Percentiles rank a stretch among this genome's conserved stretches.
These are phyloP conservation scores for Nicotiana benthamiana DNA, from an alignment of 257 asterid genomes.

Conservation along the genomic window DNA sequence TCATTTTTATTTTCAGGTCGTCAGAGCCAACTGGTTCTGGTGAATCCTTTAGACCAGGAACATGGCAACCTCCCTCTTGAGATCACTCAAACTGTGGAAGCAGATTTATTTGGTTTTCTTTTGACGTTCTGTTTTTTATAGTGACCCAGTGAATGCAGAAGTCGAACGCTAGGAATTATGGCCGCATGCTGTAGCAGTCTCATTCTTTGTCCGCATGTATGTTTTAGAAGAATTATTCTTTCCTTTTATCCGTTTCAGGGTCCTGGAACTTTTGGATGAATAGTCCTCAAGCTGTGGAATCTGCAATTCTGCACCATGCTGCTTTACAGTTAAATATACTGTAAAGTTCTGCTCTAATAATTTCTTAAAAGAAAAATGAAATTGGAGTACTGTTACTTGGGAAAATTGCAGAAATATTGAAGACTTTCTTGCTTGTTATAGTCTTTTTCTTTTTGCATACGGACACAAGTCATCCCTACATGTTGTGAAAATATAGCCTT, in stretches of 20 bases:
- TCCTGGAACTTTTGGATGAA: background rate
- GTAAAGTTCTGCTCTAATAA: background rate
- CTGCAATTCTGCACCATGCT: background rate
- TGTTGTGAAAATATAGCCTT: too few species aligned
- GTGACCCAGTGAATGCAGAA: background rate
- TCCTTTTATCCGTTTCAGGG: background rate
- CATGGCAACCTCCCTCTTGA: conserved; percentile 92
- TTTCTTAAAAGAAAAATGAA: background rate
- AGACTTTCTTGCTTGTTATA: background rate
- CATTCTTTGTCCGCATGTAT: background rate
- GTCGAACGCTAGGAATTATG: background rate
- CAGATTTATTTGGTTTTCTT: background rate
- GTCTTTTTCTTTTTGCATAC: background rate
- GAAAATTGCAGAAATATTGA: background rate
- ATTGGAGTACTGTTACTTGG: background rate
- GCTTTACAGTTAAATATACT: background rate
- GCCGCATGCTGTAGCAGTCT: background rate
- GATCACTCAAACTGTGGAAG: background rate
- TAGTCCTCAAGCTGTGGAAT: background rate
- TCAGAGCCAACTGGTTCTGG: conserved; percentile 92
- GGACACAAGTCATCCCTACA: background rate
- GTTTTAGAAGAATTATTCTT: background rate
- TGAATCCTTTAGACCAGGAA: conserved; percentile 77
- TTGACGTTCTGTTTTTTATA: background rate
- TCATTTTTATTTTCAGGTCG: conserved; percentile 37